phyloP scores from a whole-genome alignment of 257 asterid species.

The Solanum appendiculatum region DNA sequence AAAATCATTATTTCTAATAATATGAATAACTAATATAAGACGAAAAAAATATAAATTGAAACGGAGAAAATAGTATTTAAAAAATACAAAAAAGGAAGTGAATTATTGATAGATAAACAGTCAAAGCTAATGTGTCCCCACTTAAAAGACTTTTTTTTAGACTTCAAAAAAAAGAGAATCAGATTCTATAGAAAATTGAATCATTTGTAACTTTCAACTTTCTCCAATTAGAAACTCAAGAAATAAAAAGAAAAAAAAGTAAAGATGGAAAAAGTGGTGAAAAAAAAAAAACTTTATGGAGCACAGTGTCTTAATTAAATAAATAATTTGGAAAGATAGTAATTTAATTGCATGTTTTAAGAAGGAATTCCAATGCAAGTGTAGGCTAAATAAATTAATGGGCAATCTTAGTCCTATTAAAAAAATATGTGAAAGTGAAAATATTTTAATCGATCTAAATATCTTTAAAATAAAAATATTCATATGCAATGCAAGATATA shows the following conservation, averaged over 20 bases:
- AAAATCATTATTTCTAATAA: no score
- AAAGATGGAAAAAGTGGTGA: slow-evolving; percentile 3
- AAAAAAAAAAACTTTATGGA: slow-evolving; percentile 20
- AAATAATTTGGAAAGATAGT: background rate
- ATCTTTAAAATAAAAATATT: background rate
- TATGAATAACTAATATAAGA: no score
- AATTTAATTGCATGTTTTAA: background rate
- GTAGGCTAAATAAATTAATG: background rate
- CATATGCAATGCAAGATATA: background rate
- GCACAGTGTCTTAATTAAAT: slow-evolving; percentile 27
- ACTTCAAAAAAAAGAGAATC: background rate
- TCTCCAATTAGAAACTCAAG: background rate
- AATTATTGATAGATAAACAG: background rate
- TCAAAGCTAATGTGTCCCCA: background rate
- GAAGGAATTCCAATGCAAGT: no score
- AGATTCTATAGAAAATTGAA: background rate
- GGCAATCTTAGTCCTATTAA: background rate
- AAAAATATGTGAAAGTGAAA: background rate
- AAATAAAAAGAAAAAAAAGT: background rate
- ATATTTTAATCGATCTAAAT: background rate
- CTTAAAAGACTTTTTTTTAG: background rate
- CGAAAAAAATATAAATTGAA: no score
- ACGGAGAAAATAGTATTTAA: background rate
- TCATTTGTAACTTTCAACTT: background rate
- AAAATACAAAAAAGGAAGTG: background rate